Percentiles rank a stretch among this genome's conserved stretches.
Evolutionary conservation across 2,329 filamentous ascomycete genomes (phyloP).

Genomic region (Trichophaea hybrida): DNA sequence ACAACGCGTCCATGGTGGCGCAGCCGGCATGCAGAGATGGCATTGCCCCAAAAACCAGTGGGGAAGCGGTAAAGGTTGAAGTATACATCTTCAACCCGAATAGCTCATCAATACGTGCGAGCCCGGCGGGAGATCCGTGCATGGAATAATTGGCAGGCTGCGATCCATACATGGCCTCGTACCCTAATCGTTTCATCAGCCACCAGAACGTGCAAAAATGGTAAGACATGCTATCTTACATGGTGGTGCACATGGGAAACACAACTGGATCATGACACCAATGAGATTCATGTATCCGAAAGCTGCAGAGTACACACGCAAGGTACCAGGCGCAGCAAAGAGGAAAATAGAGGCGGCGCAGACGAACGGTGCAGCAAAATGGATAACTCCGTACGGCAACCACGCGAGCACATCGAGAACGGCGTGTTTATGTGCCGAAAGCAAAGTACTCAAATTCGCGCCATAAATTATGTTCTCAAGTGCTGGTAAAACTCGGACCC

Average conservation of each 20-base stretch:
- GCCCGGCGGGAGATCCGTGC: constrained; percentile 72
- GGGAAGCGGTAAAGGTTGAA: constrained; percentile 76
- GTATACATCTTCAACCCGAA: constrained; percentile 88
- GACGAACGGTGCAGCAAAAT: constrained; percentile 74
- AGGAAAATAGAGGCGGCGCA: constrained; percentile 70
- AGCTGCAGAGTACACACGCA: constrained; percentile 68
- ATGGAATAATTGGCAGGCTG: constrained; percentile 88
- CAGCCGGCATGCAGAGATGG: constrained; percentile 83
- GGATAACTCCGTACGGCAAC: constrained; percentile 82
- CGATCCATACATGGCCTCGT: constrained; percentile 82
- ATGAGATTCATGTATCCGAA: constrained; percentile 89
- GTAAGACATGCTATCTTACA: constrained; percentile 37
- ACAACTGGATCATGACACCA: constrained; percentile 73
- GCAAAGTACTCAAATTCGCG: constrained; percentile 87
- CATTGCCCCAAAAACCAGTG: constrained; percentile 88
- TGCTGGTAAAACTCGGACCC: constrained; percentile 85
- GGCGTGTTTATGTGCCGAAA: constrained; percentile 75
- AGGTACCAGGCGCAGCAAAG: constrained; percentile 72
- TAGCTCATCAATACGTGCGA: constrained; percentile 78
- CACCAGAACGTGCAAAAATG: background rate
- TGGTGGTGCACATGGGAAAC: constrained; percentile 86
- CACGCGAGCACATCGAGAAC: constrained; percentile 78
- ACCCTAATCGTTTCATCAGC: constrained; percentile 35
- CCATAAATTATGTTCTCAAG: constrained; percentile 95
- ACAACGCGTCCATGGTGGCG: constrained; percentile 76